A percentile compares a stretch with the other conserved stretches of the same genome.
Conservation (phyloP, 495 filamentous ascomycete species). For the Lasiosphaeria miniovina region DNA sequence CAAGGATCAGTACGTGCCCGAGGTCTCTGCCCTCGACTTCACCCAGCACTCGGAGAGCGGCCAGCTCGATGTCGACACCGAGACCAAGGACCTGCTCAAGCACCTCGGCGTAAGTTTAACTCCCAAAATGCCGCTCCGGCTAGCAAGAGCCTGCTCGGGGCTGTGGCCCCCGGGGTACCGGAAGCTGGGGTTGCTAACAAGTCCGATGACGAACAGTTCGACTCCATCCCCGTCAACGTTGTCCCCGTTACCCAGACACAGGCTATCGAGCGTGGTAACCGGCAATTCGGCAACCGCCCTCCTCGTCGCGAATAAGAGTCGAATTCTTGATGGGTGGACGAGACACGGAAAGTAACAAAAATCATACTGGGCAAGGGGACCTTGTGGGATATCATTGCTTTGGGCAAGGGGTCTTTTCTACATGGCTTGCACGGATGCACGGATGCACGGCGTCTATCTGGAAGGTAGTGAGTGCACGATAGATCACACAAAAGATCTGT, state of each 20-base stretch:
- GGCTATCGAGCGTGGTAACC: conserved; percentile 69
- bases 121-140: not conserved
- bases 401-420: conserved; percentile 25
- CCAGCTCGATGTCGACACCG: conserved; percentile 87
- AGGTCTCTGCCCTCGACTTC: conserved; percentile 97
- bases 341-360: conserved; percentile 13
- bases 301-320: conserved; percentile 44
- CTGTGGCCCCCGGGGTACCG: not conserved
- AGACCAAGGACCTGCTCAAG: conserved; percentile 99
- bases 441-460: conserved; percentile 45
- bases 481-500: conserved; percentile 53
- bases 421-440: conserved; percentile 27
- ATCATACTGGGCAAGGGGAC: conserved; percentile 14
- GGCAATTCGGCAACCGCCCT: conserved; percentile 46
- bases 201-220: conserved; percentile 62
- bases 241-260: conserved; percentile 86
- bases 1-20: conserved; percentile 99
- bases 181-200: no score
- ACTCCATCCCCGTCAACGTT: conserved; percentile 93
- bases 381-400: conserved; percentile 34
- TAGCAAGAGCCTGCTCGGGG: not conserved
- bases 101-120: conserved; percentile 81
- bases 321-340: conserved; percentile 10
- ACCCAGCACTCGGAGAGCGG: conserved; percentile 85
- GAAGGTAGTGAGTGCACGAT: conserved; percentile 45